These are phyloP conservation scores for Trichoderma afroharzianum DNA, from an alignment of 2,329 filamentous ascomycete genomes.

Conservation along the genomic window DNA sequence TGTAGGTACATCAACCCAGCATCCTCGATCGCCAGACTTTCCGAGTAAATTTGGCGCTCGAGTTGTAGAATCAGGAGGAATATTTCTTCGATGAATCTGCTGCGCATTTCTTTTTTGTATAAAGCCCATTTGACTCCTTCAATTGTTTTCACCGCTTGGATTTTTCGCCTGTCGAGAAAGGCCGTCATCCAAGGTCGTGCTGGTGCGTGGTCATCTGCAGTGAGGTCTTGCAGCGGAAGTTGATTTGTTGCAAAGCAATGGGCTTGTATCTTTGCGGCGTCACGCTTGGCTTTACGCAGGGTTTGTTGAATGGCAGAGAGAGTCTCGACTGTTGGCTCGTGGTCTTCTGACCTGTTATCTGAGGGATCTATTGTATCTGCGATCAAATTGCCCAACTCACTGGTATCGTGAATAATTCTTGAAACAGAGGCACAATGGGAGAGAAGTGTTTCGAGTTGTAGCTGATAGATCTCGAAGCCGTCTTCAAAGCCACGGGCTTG, in stretches of 20 bases:
- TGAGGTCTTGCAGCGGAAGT: not conserved
- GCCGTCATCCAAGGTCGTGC: not conserved
- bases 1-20: not conserved
- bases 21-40: not conserved
- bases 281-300: not conserved
- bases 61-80: not conserved
- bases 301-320: not conserved
- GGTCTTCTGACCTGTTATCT: not conserved
- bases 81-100: not conserved
- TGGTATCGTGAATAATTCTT: not conserved
- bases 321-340: not conserved
- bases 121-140: not conserved
- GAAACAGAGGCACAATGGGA: not conserved
- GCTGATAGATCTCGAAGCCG: constrained; percentile 2
- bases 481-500: not conserved
- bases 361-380: not conserved
- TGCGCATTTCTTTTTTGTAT: not conserved
- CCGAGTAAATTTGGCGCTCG: not conserved
- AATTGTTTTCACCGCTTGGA: not conserved
- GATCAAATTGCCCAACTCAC: not conserved
- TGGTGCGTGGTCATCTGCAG: not conserved
- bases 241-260: not conserved
- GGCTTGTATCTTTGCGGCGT: not conserved
- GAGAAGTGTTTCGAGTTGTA: not conserved
- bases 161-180: not conserved